Evolutionary conservation across 148 eudicot genomes (phyloP), one percentile per base, ranked within the genome.

Genomic region (Spergularia bocconei): DNA sequence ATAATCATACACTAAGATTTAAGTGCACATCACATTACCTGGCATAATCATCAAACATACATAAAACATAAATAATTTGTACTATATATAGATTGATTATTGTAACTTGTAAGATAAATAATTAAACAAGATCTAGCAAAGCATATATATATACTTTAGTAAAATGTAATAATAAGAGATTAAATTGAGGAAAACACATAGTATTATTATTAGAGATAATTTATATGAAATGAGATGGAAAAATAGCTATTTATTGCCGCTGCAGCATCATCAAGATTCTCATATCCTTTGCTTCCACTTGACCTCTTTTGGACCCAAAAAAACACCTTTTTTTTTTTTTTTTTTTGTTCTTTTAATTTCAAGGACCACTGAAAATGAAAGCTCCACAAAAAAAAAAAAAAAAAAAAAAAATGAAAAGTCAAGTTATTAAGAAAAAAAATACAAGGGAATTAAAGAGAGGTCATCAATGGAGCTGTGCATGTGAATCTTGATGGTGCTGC

Each of bases 241-340:
- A 77, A 78, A 36, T 61, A 93, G 96, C 84, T 84, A 85, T 82
- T 87, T 63, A 82, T 85, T 86, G 91, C 89, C 76, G 84, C 84
- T 91, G 98, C 91, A 91, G 96, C 98, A 93, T 89, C 98, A 93
- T 93, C 98, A 93, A 88, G 98, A 93, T 93, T 93, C 98, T 79
- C 97, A 91, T 69, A 84, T 69, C 72, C 33, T 53, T 69, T 52
- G 72, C 72, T 29, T 69, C 72, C 41, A 20, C 38, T 68, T 50
- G 71, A 68, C 71, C 71, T 50, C 71, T 68, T 68, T 68, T n/a
- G 57, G 21, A 41, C 58, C 58, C 23, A 69, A 20, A 19, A 36
- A 16, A 36, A 38, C 39, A 63, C n/a, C n/a, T n/a, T n/a, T n/a
- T n/a, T n/a, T n/a, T 4, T 38, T 17, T 3, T 6, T 2, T 44